phyloP scores from a whole-genome alignment of 2,329 filamentous ascomycete species.

The Stachybotrys echinatus region DNA sequence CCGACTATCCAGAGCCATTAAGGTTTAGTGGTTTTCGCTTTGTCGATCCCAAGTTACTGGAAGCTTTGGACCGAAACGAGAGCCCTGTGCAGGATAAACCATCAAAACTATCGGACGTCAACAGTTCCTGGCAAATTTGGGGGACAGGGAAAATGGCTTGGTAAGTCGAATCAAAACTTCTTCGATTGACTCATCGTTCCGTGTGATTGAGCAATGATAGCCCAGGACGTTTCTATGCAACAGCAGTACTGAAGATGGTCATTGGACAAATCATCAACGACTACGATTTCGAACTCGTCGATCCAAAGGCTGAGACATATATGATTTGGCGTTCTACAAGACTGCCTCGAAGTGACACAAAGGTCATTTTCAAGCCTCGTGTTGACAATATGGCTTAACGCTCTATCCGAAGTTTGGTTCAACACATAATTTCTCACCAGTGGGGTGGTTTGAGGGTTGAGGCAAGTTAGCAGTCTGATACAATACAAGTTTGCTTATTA shows the following conservation, averaged over 20 bases:
- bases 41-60: background rate
- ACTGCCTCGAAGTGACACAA: too few species aligned
- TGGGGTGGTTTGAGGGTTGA: too few species aligned
- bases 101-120: background rate
- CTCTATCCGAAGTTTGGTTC: too few species aligned
- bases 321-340: background rate
- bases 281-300: background rate
- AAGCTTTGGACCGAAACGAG: background rate
- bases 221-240: background rate
- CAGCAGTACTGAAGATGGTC: background rate
- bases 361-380: too few species aligned
- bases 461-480: too few species aligned
- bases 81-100: background rate
- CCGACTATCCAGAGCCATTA: background rate
- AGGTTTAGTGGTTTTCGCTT: slow-evolving; percentile 1
- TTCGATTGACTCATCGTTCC: too few species aligned
- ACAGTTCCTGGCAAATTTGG: background rate
- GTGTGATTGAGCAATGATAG: too few species aligned
- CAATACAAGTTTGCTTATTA: too few species aligned
- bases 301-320: background rate
- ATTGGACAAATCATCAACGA: background rate
- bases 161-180: too few species aligned
- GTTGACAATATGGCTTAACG: too few species aligned
- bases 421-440: too few species aligned
- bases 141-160: background rate